These are phyloP conservation scores for Heterobasidion parviporum DNA, from an alignment of 1,284 basidiomycete species.

Conservation along the genomic window DNA sequence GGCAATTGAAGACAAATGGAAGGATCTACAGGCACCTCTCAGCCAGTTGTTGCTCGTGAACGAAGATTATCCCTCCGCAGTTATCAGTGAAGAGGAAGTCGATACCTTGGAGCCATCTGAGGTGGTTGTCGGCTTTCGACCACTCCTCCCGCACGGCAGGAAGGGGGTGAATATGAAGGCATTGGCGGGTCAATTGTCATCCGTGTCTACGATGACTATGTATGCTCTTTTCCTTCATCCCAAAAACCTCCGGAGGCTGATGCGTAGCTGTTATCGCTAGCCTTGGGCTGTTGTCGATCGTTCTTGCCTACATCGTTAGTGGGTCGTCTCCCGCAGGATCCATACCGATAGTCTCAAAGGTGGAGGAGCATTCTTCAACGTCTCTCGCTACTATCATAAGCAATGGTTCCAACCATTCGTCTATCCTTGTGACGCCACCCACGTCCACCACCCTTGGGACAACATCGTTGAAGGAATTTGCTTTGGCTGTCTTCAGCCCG, in stretches of 20 bases:
- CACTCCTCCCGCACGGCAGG: constrained; percentile 29
- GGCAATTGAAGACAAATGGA: constrained; percentile 40
- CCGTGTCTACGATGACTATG: constrained; percentile 55
- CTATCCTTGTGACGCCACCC: constrained; percentile 7
- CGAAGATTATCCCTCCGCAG: constrained; percentile 21
- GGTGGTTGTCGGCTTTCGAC: constrained; percentile 37
- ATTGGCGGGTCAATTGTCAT: constrained; percentile 29
- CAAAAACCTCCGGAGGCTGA: not conserved
- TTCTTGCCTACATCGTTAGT: constrained; percentile 58
- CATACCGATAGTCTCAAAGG: constrained; percentile 26
- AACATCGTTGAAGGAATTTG: constrained; percentile 45
- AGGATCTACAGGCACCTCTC: constrained; percentile 33
- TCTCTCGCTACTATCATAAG: not conserved
- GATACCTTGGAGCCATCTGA: constrained; percentile 31
- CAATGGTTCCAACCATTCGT: constrained; percentile 6
- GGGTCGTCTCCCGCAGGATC: constrained; percentile 33
- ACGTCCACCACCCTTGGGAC: constrained; percentile 28
- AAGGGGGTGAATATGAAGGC: constrained; percentile 19
- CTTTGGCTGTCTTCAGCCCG: constrained; percentile 46
- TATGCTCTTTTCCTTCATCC: constrained; percentile 26
- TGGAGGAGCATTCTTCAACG: constrained; percentile 9
- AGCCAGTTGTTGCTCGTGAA: constrained; percentile 31
- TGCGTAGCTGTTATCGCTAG: constrained; percentile 23
- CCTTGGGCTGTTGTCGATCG: constrained; percentile 55
- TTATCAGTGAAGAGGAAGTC: constrained; percentile 41